phyloP scores from a whole-genome alignment of 495 filamentous ascomycete species.

The Amorphotheca resinae region DNA sequence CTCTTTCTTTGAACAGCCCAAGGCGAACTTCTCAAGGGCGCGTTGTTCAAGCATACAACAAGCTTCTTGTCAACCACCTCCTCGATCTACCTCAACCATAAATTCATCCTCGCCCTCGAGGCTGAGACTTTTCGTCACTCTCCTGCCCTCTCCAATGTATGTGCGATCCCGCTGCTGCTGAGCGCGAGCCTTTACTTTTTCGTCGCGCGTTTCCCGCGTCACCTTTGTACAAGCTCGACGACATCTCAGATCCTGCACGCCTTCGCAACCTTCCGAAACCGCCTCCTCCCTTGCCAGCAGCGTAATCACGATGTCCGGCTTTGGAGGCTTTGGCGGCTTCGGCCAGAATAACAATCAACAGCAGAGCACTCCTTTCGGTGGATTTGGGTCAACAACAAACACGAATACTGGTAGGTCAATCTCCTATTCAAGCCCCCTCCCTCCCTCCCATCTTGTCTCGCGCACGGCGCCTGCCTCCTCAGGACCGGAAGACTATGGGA shows the following conservation, averaged over 20 bases:
- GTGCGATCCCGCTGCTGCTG: constrained; percentile 9
- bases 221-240: neutral
- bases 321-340: constrained; percentile 37
- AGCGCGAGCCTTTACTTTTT: constrained; percentile 13
- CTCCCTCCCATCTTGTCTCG: neutral
- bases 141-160: constrained; percentile 17
- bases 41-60: neutral
- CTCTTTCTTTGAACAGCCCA: neutral
- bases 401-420: constrained; percentile 36
- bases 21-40: neutral
- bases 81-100: constrained; percentile 1
- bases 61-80: constrained; percentile 1
- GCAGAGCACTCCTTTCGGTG: constrained; percentile 40
- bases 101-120: constrained; percentile 5
- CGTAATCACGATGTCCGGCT: constrained; percentile 30
- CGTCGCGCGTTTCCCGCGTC: constrained; percentile 17
- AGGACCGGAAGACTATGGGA: constrained; percentile 8
- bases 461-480: neutral
- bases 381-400: constrained; percentile 28
- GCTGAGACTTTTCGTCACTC: constrained; percentile 15
- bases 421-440: constrained; percentile 15
- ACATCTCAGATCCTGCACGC: constrained; percentile 3
- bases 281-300: neutral
- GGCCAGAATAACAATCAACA: constrained; percentile 41
- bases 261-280: constrained; percentile 1